These are phyloP conservation scores for Hypholoma sublateritium DNA, from an alignment of 768 basidiomycete genomes.

Conservation along the genomic window DNA sequence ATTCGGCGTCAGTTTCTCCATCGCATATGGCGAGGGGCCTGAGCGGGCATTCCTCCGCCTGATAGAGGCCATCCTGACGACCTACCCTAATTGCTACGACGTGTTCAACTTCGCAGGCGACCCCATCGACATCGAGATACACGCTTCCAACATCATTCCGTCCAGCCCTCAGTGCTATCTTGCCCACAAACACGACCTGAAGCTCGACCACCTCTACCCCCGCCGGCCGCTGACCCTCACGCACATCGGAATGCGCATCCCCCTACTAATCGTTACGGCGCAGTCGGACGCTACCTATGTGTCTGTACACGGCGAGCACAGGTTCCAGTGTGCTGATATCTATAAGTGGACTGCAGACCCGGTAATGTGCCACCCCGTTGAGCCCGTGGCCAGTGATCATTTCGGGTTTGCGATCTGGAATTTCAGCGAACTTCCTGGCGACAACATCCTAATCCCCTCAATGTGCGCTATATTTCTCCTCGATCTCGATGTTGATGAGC, in stretches of 20 bases:
- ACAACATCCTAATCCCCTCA: background rate
- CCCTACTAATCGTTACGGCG: constrained; percentile 1
- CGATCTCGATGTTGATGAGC: background rate
- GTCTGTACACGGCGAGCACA: background rate
- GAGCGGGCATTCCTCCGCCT: constrained; percentile 14
- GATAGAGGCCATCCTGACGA: constrained; percentile 10
- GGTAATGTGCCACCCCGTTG: background rate
- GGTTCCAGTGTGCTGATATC: background rate
- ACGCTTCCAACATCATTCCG: constrained; percentile 7
- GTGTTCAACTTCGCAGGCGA: constrained; percentile 10
- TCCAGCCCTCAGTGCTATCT: constrained; percentile 11
- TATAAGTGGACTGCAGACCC: background rate
- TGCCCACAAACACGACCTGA: background rate
- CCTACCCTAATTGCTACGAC: constrained; percentile 2
- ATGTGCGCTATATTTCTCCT: background rate
- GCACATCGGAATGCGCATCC: constrained; percentile 8
- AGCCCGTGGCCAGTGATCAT: background rate
- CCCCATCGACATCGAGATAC: constrained; percentile 5
- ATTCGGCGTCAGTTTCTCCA: constrained; percentile 12
- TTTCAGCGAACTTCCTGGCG: background rate
- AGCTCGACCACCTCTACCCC: too few relatives aligned
- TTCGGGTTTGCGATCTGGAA: background rate
- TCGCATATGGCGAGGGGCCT: constrained; percentile 12
- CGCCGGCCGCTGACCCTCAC: constrained; percentile 9
- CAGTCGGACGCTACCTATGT: background rate